phyloP scores from a whole-genome alignment of 768 basidiomycete species.

The Candolleomyces efflorescens region DNA sequence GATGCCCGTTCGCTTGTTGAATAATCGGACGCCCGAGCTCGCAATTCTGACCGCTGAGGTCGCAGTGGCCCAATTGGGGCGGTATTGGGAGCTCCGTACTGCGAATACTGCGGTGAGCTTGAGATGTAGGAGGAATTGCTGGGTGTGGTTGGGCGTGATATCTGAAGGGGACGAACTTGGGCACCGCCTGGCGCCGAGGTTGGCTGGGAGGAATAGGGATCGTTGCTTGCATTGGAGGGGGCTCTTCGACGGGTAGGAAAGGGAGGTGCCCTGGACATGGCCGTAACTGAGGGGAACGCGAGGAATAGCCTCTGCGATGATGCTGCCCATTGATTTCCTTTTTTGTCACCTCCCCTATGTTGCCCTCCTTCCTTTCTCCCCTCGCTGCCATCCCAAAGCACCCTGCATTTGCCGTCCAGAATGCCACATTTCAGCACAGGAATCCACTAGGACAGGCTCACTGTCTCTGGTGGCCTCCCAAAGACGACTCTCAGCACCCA shows the following conservation, averaged over 20 bases:
- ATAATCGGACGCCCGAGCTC: slow-evolving; percentile 52
- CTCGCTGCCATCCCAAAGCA: slow-evolving; percentile 9
- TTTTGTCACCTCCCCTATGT: slow-evolving; percentile 8
- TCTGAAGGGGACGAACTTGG: slow-evolving; percentile 54
- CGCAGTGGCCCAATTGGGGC: slow-evolving; percentile 52
- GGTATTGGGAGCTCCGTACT: slow-evolving; percentile 30
- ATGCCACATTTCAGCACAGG: slow-evolving; percentile 37
- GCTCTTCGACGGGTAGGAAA: slow-evolving; percentile 53
- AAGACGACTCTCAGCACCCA: slow-evolving; percentile 16
- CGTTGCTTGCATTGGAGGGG: slow-evolving; percentile 39
- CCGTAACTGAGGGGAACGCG: background rate
- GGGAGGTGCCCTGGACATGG: slow-evolving; percentile 58
- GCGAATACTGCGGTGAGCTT: slow-evolving; percentile 34
- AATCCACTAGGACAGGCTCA: slow-evolving; percentile 37
- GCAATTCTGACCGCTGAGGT: slow-evolving; percentile 64
- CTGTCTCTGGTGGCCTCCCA: slow-evolving; percentile 50
- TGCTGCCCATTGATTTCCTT: slow-evolving; percentile 4
- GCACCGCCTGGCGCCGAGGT: slow-evolving; percentile 31
- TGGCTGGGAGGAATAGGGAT: slow-evolving; percentile 31
- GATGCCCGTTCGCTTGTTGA: slow-evolving; percentile 48
- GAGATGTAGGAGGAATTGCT: slow-evolving; percentile 35
- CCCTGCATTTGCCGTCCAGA: slow-evolving; percentile 12
- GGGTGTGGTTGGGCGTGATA: slow-evolving; percentile 55
- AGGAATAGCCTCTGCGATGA: background rate
- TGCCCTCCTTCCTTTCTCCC: slow-evolving; percentile 30